phyloP scores from a whole-genome alignment of 441 rosid genomes.

The Kokia cookei region DNA sequence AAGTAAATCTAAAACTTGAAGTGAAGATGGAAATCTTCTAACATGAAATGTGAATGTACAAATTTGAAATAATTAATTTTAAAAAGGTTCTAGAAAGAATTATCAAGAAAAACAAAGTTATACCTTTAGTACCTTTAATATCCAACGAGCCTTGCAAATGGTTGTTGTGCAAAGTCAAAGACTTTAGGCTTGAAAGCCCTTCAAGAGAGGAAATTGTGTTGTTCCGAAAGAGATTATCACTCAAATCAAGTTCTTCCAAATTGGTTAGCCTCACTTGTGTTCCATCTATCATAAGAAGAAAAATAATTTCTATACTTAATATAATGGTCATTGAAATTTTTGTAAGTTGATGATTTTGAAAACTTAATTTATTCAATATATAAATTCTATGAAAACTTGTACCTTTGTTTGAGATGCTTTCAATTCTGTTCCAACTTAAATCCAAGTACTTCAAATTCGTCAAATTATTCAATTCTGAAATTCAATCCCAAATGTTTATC shows the following conservation, averaged over 20 bases:
- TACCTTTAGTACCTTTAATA: background rate
- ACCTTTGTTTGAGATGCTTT: background rate
- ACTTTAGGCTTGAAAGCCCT: background rate
- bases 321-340: too few species aligned
- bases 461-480: background rate
- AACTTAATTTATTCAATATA: background rate
- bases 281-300: background rate
- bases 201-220: background rate
- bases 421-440: background rate
- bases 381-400: too few species aligned
- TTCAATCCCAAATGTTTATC: too few species aligned
- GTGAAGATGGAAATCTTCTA: background rate
- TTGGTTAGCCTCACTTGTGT: too few species aligned
- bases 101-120: too few species aligned
- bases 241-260: too few species aligned
- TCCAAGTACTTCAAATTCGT: background rate
- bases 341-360: too few species aligned
- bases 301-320: background rate
- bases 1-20: background rate
- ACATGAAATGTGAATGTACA: background rate
- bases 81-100: background rate
- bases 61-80: background rate
- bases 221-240: accelerated
- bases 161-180: accelerated
- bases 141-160: background rate